Evolutionary conservation across 2,329 filamentous ascomycete genomes (phyloP).

Genomic region (Stachybotrys chartarum): DNA sequence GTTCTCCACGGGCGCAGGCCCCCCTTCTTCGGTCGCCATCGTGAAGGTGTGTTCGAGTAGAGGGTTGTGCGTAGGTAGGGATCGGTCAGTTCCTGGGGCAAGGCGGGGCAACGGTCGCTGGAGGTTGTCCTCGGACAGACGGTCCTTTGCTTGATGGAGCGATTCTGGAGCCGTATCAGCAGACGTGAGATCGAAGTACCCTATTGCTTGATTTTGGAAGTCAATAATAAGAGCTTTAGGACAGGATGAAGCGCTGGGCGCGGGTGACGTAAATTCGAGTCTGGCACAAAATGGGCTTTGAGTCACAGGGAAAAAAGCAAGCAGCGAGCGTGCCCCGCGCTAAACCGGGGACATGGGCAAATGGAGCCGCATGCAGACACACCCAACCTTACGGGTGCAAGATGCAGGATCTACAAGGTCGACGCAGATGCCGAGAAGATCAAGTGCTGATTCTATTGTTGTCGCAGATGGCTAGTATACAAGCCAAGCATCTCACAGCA

Average conservation of each 20-base stretch:
- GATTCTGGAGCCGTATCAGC: too few relatives aligned
- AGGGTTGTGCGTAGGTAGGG: conserved; percentile 5
- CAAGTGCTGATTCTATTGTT: too few relatives aligned
- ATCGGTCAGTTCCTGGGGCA: background rate
- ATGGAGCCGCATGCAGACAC: background rate
- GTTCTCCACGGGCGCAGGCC: conserved; percentile 17
- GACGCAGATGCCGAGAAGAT: too few relatives aligned
- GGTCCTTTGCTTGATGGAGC: too few relatives aligned
- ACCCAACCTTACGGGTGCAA: too few relatives aligned
- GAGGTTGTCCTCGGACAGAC: background rate
- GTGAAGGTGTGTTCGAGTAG: background rate
- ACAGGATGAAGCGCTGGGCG: too few relatives aligned
- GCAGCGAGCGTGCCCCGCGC: conserved; percentile 22
- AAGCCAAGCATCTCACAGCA: too few relatives aligned
- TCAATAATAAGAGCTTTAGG: too few relatives aligned
- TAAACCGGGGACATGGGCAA: conserved; percentile 11
- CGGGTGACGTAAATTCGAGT: background rate
- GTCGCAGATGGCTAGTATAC: too few relatives aligned
- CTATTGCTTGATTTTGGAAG: too few relatives aligned
- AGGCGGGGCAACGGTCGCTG: background rate
- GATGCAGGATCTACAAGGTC: too few relatives aligned
- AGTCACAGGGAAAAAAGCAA: conserved; percentile 24
- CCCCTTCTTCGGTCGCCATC: conserved; percentile 25
- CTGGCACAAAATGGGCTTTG: conserved; percentile 9
- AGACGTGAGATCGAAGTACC: too few relatives aligned